phyloP scores from a whole-genome alignment of 2,329 filamentous ascomycete species.

The Dendryphion nanum region DNA sequence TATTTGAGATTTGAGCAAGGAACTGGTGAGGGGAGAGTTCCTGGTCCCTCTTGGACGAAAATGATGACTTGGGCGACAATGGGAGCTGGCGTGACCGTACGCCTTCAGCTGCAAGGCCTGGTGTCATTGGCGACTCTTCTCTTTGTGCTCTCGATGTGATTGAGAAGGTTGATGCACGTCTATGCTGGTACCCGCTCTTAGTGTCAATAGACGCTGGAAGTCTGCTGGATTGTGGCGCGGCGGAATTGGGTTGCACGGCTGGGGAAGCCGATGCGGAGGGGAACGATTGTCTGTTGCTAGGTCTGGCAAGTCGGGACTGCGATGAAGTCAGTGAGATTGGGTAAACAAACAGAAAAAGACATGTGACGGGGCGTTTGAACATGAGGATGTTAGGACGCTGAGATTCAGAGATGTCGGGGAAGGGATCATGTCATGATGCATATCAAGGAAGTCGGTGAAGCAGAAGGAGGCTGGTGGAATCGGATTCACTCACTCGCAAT shows the following conservation, averaged over 20 bases:
- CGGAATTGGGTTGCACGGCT: slow-evolving; percentile 19
- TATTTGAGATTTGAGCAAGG: slow-evolving; percentile 24
- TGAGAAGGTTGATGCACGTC: slow-evolving; percentile 33
- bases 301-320: slow-evolving; percentile 38
- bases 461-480: no score
- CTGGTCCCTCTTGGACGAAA: slow-evolving; percentile 23
- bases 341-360: no score
- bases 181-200: slow-evolving; percentile 19
- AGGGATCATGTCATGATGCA: no score
- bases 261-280: slow-evolving; percentile 29
- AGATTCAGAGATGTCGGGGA: no score
- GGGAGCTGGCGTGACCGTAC: slow-evolving; percentile 25
- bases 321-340: no score
- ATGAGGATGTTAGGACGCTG: no score
- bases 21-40: slow-evolving; percentile 36
- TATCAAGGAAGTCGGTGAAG: no score
- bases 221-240: slow-evolving; percentile 27
- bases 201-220: slow-evolving; percentile 28
- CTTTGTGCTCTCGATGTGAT: slow-evolving; percentile 23
- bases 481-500: slow-evolving; percentile 33
- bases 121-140: slow-evolving; percentile 28
- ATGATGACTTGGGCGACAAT: slow-evolving; percentile 29
- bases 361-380: no score
- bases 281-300: slow-evolving; percentile 35
- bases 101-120: slow-evolving; percentile 19